Percentiles rank a stretch among this genome's conserved stretches.
phyloP scores from a whole-genome alignment of 768 basidiomycete genomes.

The Suillus clintonianus region DNA sequence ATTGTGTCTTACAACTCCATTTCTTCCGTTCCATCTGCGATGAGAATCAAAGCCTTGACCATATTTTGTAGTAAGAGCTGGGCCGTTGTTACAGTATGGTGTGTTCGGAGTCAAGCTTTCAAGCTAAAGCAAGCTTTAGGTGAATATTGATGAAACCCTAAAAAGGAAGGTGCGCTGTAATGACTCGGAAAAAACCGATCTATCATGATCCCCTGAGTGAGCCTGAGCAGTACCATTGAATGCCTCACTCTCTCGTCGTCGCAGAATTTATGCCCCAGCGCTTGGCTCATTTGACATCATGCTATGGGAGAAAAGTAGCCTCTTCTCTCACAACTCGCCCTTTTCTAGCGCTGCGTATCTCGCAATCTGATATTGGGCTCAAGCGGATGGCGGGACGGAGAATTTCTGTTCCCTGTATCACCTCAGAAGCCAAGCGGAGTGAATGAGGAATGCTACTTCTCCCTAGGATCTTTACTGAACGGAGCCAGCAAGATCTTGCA shows the following conservation, averaged over 20 bases:
- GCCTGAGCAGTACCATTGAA: no score
- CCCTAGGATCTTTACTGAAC: background rate
- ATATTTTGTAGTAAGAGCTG: no score
- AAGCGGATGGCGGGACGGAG: background rate
- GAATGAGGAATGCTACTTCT: background rate
- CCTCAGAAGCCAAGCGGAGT: background rate
- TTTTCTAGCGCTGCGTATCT: slow-evolving; percentile 2
- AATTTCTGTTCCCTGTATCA: background rate
- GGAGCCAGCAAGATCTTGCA: background rate
- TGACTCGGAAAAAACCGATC: no score
- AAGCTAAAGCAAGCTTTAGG: no score
- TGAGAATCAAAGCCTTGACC: slow-evolving; percentile 59
- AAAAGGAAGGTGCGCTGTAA: no score
- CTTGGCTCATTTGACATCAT: background rate
- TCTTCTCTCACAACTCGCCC: background rate
- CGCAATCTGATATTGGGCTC: background rate
- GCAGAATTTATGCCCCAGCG: background rate
- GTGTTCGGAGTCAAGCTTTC: no score
- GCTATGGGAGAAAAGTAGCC: background rate
- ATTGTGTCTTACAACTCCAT: slow-evolving; percentile 77
- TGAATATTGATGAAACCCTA: no score
- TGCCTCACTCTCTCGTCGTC: slow-evolving; percentile 4
- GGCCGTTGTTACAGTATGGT: no score
- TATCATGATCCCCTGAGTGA: no score
- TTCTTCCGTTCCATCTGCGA: slow-evolving; percentile 85